Percentiles rank a stretch among this genome's conserved stretches.
phyloP scores from a whole-genome alignment of 2,329 filamentous ascomycete species.

The Daldinia sp. region DNA sequence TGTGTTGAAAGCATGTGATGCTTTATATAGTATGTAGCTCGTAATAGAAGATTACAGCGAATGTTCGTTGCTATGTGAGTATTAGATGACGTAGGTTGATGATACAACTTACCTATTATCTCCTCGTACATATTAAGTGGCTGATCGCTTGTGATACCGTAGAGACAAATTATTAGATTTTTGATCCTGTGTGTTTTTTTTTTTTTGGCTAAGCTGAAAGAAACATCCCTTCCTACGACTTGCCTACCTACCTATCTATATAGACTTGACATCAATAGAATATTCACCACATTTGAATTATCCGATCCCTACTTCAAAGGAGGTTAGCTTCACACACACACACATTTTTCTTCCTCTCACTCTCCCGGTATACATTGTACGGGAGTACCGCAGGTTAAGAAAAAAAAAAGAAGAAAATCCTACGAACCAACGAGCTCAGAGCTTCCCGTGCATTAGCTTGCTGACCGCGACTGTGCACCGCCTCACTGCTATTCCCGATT shows the following conservation, averaged over 20 bases:
- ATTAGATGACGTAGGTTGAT: conserved; percentile 30
- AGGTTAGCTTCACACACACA: not conserved
- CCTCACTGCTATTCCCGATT: conserved; percentile 35
- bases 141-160: not conserved
- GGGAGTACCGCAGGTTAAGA: not conserved
- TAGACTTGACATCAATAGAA: not conserved
- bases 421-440: conserved; percentile 23
- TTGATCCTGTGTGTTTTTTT: too few species aligned
- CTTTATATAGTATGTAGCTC: conserved; percentile 14
- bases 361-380: not conserved
- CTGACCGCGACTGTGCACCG: conserved; percentile 36
- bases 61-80: conserved; percentile 3
- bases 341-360: not conserved
- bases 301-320: not conserved
- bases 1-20: conserved; percentile 28
- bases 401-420: not conserved
- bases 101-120: not conserved
- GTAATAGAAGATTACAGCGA: conserved; percentile 10
- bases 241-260: not conserved
- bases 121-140: not conserved
- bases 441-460: conserved; percentile 29
- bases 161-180: not conserved
- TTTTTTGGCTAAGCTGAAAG: not conserved
- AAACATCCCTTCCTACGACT: not conserved
- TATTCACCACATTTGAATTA: not conserved